Base-by-base conservation (phyloP, 2,329 filamentous ascomycete genomes). In the Aspergillus sp. region DNA sequence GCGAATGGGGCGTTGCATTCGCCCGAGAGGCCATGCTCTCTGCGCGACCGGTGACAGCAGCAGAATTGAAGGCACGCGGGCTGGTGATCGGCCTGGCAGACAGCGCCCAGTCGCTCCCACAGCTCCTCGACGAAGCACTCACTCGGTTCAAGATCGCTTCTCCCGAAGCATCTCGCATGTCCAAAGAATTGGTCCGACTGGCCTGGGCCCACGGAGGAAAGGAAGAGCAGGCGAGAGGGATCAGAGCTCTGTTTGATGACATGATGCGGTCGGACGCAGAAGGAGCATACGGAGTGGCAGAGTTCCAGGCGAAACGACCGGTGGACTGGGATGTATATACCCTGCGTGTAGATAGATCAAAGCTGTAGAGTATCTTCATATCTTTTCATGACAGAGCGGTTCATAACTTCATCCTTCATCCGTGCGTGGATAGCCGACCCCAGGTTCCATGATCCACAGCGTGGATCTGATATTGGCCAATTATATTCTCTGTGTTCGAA, bases 11-110 rank as follows among this genome's bases (percentile, higher is more conserved):
- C 0, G 9, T 73, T 4, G 53, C 71, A 1, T 73, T 78, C 51
- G 58, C 73, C 1, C 58, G 75, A 6, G 70, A 75, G 57, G 73
- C 73, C 0, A 76, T 79, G 68, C 63, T 79, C 2, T 71, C 71
- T 5, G 72, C 68, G 2, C 66, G 74, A 11, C 49, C 66, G 0
- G 62, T 79, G 3, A 48, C 57, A 0, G 57, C 68, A 0, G 20
- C 33, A 3, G 45, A 54, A 30, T 40, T 3, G 72, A 76, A 51
- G 54, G 77, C 30, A 62, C 39, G 65, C 0, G 68, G 69, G 0
- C 45, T 68, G 0, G 63, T 75, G 1, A 51, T 61, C 8, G 62
- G 63, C 4, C 54, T 75, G 15, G 66, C 64, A 12, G 45, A 58
- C n/a, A 50, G 42, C 39, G 30, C 17, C 2, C 37, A 49, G 17